phyloP scores from a whole-genome alignment of 202 grass and related monocot genomes.

The Musa balbisiana region DNA sequence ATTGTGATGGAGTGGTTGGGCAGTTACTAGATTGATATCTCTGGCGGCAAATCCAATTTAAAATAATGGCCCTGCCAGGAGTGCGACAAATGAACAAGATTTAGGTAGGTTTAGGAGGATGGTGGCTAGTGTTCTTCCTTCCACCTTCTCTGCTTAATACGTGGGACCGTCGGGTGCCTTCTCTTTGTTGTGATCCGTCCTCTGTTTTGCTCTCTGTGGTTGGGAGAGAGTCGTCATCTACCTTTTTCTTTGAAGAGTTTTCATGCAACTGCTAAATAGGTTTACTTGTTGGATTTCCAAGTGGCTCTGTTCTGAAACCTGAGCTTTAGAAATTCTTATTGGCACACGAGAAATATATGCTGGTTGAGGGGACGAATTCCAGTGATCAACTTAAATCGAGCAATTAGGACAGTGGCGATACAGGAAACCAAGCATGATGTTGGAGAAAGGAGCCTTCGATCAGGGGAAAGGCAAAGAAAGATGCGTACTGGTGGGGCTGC shows the following conservation, averaged over 20 bases:
- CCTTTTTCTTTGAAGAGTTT: not conserved
- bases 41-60: constrained; percentile 11
- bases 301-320: not conserved
- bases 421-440: not conserved
- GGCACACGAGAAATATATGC: no score
- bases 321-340: not conserved
- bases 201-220: not conserved
- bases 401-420: constrained; percentile 9
- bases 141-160: not conserved
- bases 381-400: constrained; percentile 7
- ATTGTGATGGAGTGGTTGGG: not conserved
- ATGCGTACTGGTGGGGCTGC: constrained; percentile 77
- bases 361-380: not conserved
- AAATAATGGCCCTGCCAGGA: constrained; percentile 25
- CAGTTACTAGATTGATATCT: not conserved
- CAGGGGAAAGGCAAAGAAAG: constrained; percentile 28
- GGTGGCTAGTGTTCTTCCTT: not conserved
- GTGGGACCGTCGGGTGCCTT: not conserved
- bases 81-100: constrained; percentile 65
- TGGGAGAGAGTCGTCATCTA: not conserved
- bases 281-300: not conserved
- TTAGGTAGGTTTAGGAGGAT: constrained; percentile 52
- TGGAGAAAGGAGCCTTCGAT: constrained; percentile 2
- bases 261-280: no score
- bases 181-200: not conserved